These are phyloP conservation scores for Picea sitchensis DNA, from an alignment of 75 land plant genomes.

Conservation along the genomic window DNA sequence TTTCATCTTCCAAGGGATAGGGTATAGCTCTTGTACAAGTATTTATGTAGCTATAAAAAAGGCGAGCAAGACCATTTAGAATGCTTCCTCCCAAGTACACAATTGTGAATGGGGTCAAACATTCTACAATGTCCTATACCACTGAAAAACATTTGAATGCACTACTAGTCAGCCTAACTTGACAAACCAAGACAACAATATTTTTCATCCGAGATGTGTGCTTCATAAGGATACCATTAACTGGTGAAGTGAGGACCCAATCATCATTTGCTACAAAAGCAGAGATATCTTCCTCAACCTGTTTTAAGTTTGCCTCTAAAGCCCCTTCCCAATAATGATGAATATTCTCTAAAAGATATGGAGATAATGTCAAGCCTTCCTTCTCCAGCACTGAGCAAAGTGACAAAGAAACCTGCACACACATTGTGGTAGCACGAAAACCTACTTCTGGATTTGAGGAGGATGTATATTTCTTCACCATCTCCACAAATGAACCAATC, in stretches of 20 bases:
- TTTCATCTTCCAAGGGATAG: too few relatives aligned
- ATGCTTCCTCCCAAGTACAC: too few relatives aligned
- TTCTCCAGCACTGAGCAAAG: slow-evolving; percentile 34
- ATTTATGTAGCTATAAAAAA: too few relatives aligned
- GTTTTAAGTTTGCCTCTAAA: background rate
- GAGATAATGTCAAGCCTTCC: slow-evolving; percentile 9
- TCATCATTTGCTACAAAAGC: slow-evolving; percentile 38
- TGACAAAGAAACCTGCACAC: slow-evolving; percentile 33
- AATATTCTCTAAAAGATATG: slow-evolving; percentile 32
- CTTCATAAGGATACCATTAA: too few relatives aligned
- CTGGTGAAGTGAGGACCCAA: slow-evolving; percentile 10
- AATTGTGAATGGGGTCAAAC: too few relatives aligned
- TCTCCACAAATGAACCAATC: slow-evolving; percentile 11
- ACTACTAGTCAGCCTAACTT: slow-evolving; percentile 51
- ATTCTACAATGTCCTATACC: slow-evolving; percentile 27
- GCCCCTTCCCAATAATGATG: slow-evolving; percentile 44
- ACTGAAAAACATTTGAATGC: slow-evolving; percentile 45
- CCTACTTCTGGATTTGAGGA: slow-evolving; percentile 34
- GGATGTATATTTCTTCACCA: slow-evolving; percentile 30
- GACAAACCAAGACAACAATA: slow-evolving; percentile 18
- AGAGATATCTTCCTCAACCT: slow-evolving; percentile 35
- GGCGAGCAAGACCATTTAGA: too few relatives aligned
- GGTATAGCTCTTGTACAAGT: too few relatives aligned
- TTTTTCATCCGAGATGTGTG: background rate
- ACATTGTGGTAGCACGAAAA: slow-evolving; percentile 35